phyloP scores from a whole-genome alignment of 2,329 filamentous ascomycete species.

The Chaetomium globosum region DNA sequence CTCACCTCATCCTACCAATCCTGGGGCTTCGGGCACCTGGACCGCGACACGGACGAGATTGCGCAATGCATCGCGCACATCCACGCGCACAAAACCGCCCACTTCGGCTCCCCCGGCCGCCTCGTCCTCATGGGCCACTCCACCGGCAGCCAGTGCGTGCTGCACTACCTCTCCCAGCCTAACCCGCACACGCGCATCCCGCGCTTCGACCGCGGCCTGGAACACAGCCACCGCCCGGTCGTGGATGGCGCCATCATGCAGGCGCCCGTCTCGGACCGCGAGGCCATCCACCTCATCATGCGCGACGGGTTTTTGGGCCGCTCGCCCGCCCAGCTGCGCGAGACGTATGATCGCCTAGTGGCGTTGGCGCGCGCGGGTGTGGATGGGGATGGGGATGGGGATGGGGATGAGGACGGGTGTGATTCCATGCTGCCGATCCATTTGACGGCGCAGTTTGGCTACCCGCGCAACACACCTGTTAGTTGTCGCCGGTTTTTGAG shows the following conservation, averaged over 20 bases:
- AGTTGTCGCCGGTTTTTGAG: constrained; percentile 45
- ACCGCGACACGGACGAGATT: constrained; percentile 58
- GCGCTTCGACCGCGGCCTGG: constrained; percentile 43
- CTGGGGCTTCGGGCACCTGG: constrained; percentile 55
- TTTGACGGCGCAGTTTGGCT: constrained; percentile 39
- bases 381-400: too few relatives aligned
- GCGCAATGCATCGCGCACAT: constrained; percentile 56
- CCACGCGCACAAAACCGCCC: constrained; percentile 46
- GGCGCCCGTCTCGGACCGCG: constrained; percentile 75
- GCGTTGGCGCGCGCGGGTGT: constrained; percentile 38
- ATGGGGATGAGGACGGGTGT: constrained; percentile 31
- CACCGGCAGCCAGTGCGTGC: constrained; percentile 62
- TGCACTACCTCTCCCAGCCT: constrained; percentile 55
- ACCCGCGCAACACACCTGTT: constrained; percentile 39
- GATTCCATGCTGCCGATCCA: constrained; percentile 43
- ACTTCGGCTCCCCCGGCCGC: constrained; percentile 46
- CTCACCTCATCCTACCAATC: constrained; percentile 57
- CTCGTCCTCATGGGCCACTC: constrained; percentile 62
- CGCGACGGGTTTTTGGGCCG: constrained; percentile 46
- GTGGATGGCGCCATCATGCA: constrained; percentile 78
- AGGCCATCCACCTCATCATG: constrained; percentile 56
- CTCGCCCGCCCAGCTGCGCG: constrained; percentile 38
- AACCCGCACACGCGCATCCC: constrained; percentile 45
- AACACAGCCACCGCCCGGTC: constrained; percentile 50
- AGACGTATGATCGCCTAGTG: constrained; percentile 46